Evolutionary conservation across 306 rosid species (phyloP), one percentile per base, ranked within the genome.

Genomic region (Dalbergia oliveri): DNA sequence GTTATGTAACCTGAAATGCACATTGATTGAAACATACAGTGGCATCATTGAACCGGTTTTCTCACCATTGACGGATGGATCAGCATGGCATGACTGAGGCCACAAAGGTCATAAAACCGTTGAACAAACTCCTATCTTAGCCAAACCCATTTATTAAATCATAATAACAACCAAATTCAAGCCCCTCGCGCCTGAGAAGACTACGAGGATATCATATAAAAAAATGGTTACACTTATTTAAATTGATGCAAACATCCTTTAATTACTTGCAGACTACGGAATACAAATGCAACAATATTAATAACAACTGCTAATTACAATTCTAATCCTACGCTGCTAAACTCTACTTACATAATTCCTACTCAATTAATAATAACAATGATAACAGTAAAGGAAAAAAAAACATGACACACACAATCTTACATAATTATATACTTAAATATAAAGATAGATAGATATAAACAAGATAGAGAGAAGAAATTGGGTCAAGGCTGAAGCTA

Each of bases 401-500:
- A 4, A 14, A 45, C 9, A 1, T 12, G 6, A 4, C 10, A 37
- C 78, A 70, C 69, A 77, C 56, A 3, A 63, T 3, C 34, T 49
- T 5, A 23, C 59, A 19, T 67, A 44, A 57, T 58, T 19, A 26
- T 11, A n/a, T 26, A 21, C 8, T 44, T 26, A 15, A 19, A 71
- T 71, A 31, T 37, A 37, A 1, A 37, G 41, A 37, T 2, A 12
- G 4, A 56, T 23, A 16, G 10, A 61, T 83, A 77, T 71, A 56
- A n/a, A 77, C 82, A 64, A 11, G 37, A 75, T 50, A n/a, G n/a
- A 58, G 14, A 53, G 3, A 43, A 39, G 31, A 6, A 76, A 61
- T 43, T 66, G 3, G 4, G 1, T 11, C n/a, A 34, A 37, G 71
- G 71, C 62, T 58, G 3, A 2, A 51, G 41, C 73, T 89, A 92